Evolutionary conservation across 768 basidiomycete species (phyloP).

Genomic region (Xerocomellus intermedius): DNA sequence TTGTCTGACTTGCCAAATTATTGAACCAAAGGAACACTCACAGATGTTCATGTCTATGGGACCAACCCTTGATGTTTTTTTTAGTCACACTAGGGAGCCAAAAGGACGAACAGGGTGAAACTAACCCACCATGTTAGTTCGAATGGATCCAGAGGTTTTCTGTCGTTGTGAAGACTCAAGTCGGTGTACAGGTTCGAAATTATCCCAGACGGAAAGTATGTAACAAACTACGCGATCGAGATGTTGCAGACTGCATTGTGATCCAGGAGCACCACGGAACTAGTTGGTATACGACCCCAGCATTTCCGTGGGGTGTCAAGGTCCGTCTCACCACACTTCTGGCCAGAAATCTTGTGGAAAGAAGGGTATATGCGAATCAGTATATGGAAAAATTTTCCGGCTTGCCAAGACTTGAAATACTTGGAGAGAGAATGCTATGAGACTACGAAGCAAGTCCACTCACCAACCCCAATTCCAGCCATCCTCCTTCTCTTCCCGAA

Average conservation of each 20-base stretch:
- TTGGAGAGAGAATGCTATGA: background rate
- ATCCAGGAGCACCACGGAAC: conserved; percentile 3
- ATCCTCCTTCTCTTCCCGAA: conserved; percentile 63
- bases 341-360: conserved; percentile 25
- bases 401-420: background rate
- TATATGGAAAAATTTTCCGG: background rate
- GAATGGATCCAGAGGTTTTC: background rate
- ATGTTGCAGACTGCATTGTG: background rate
- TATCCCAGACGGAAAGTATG: background rate
- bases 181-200: background rate
- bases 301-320: conserved; percentile 26
- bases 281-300: conserved; percentile 11
- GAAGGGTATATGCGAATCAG: conserved; percentile 8
- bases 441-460: conserved; percentile 17
- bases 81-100: background rate
- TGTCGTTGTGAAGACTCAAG: background rate
- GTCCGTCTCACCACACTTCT: conserved; percentile 32
- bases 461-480: conserved; percentile 62
- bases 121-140: background rate
- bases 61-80: background rate
- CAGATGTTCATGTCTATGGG: background rate
- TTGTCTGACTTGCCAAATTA: too few relatives aligned
- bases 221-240: conserved; percentile 2
- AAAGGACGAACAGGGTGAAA: background rate
- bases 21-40: background rate